Conservation (phyloP, 2,329 filamentous ascomycete species). For the Ophidiomyces ophidiicola region DNA sequence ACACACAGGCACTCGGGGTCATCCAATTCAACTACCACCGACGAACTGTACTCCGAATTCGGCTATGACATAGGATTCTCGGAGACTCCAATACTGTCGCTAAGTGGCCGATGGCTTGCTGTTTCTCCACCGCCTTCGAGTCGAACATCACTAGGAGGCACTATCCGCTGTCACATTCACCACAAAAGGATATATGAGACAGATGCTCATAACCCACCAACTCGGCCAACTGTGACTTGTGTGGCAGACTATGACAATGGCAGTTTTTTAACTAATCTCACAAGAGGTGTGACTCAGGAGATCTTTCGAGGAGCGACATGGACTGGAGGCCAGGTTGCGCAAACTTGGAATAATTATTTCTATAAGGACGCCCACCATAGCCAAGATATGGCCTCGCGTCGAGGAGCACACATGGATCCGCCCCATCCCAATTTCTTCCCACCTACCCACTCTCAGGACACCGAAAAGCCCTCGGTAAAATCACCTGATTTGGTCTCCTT, state of each 20-base stretch:
- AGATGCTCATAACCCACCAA: conserved; percentile 32
- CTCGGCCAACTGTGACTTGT: conserved; percentile 33
- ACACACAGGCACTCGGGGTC: conserved; percentile 36
- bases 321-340: conserved; percentile 39
- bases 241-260: conserved; percentile 37
- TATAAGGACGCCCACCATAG: conserved; percentile 30
- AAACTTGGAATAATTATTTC: conserved; percentile 42
- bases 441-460: conserved; percentile 36
- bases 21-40: conserved; percentile 35
- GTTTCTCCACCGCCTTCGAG: conserved; percentile 31
- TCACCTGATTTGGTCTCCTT: conserved; percentile 38
- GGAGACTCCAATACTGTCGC: conserved; percentile 32
- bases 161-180: conserved; percentile 27
- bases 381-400: conserved; percentile 21
- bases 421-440: conserved; percentile 29
- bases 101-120: conserved; percentile 38
- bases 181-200: conserved; percentile 31
- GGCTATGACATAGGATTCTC: conserved; percentile 20
- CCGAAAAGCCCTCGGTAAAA: conserved; percentile 23
- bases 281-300: conserved; percentile 40
- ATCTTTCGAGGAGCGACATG: conserved; percentile 38
- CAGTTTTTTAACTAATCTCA: conserved; percentile 37
- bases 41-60: conserved; percentile 31
- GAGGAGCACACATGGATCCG: conserved; percentile 17
- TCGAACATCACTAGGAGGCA: conserved; percentile 30